phyloP scores from a whole-genome alignment of 73 alveolate species.

The Paraurostyla sp. region DNA sequence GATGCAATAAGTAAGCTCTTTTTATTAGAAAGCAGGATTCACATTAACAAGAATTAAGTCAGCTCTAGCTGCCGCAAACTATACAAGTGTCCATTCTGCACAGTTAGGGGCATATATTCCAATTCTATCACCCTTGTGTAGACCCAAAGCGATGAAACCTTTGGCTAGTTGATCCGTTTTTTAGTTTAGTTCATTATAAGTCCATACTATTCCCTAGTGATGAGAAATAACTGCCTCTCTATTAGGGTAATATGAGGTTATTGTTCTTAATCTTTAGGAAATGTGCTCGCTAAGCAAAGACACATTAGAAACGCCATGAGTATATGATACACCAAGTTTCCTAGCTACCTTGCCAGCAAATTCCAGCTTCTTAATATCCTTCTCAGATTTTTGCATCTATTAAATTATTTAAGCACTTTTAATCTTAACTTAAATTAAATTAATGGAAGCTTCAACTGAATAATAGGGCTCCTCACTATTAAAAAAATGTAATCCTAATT shows the following conservation, averaged over 20 bases:
- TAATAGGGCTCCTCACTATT: no score
- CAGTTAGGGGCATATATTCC: slow-evolving; percentile 90
- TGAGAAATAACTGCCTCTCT: neutral
- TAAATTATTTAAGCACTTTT: no score
- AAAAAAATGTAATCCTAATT: neutral
- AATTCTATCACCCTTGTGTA: slow-evolving; percentile 84
- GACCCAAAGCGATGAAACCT: slow-evolving; percentile 86
- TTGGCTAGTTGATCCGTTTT: slow-evolving; percentile 81
- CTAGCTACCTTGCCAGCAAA: no score
- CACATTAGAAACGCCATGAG: neutral
- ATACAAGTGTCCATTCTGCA: slow-evolving; percentile 84
- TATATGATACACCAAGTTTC: no score
- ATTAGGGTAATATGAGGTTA: neutral
- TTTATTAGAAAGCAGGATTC: slow-evolving; percentile 88
- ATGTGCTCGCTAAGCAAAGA: slow-evolving; percentile 12
- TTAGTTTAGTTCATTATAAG: slow-evolving; percentile 72
- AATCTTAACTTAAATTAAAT: no score
- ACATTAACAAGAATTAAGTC: slow-evolving; percentile 89
- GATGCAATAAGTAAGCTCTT: slow-evolving; percentile 79
- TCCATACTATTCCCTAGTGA: neutral
- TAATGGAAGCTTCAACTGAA: no score
- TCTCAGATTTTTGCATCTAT: no score
- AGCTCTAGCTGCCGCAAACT: slow-evolving; percentile 87
- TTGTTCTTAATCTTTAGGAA: slow-evolving; percentile 1
- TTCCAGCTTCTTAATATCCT: no score